Percentiles rank a stretch among this genome's conserved stretches.
These are phyloP conservation scores for Strigomonas galati DNA, from an alignment of 208 protist species.

Conservation along the genomic window DNA sequence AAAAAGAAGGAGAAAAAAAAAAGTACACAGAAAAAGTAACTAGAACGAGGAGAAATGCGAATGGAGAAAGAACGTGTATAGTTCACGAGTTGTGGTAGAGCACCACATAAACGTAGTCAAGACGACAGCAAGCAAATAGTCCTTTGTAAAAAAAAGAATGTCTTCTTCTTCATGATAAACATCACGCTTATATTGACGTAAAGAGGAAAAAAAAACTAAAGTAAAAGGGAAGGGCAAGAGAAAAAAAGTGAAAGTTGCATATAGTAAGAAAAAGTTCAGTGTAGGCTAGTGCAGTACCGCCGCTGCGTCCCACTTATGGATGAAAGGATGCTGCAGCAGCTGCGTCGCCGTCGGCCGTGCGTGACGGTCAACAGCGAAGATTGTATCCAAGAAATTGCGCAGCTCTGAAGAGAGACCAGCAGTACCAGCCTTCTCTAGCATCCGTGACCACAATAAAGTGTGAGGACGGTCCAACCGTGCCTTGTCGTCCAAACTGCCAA, in stretches of 20 bases:
- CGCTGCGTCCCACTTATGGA: constrained; percentile 17
- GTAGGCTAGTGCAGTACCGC: too few species aligned
- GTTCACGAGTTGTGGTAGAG: too few species aligned
- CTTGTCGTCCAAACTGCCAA: constrained; percentile 42
- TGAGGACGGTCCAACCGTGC: constrained; percentile 32
- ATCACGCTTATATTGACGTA: too few species aligned
- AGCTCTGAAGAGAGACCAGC: too few species aligned
- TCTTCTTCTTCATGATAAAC: too few species aligned
- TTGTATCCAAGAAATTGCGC: too few species aligned
- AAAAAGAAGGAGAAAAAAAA: constrained; percentile 8
- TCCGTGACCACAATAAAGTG: constrained; percentile 3
- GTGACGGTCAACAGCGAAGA: too few species aligned
- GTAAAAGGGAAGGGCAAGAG: too few species aligned
- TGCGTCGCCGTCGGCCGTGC: constrained; percentile 43
- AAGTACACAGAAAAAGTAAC: constrained; percentile 1
- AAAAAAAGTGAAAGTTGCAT: not conserved
- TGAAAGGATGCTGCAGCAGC: constrained; percentile 59
- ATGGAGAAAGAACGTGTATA: too few species aligned
- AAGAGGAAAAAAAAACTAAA: constrained; percentile 4
- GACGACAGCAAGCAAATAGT: not conserved
- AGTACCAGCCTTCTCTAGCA: constrained; percentile 28
- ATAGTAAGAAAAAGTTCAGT: not conserved
- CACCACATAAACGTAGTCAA: too few species aligned
- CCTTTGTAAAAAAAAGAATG: too few species aligned
- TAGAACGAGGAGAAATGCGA: too few species aligned